These are phyloP conservation scores for Flueggea neowawraea DNA, from an alignment of 441 rosid genomes.

Conservation along the genomic window DNA sequence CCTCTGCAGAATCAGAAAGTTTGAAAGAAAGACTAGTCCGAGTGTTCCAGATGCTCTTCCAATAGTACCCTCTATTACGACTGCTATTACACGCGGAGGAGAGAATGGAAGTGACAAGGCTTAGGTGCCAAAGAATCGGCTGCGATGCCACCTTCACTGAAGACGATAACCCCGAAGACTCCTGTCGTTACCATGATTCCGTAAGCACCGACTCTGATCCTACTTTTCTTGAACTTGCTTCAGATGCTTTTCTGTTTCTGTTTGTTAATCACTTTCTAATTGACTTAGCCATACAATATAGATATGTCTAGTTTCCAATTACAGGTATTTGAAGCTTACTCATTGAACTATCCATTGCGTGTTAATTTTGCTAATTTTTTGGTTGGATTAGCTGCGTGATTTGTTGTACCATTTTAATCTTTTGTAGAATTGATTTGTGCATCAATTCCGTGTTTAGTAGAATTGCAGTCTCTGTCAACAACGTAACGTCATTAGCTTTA, in stretches of 20 bases:
- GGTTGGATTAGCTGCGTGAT: not conserved
- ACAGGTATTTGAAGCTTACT: too few relatives aligned
- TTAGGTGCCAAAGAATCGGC: constrained; percentile 88
- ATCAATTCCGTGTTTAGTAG: too few relatives aligned
- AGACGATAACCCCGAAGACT: constrained; percentile 77
- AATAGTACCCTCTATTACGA: too few relatives aligned
- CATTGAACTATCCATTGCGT: not conserved
- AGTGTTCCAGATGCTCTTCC: too few relatives aligned
- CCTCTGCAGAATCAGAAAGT: too few relatives aligned
- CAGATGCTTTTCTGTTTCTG: too few relatives aligned
- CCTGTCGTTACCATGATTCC: constrained; percentile 75
- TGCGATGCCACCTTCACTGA: constrained; percentile 81
- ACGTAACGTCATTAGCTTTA: too few relatives aligned
- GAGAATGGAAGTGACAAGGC: constrained; percentile 22
- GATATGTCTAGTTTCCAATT: not conserved
- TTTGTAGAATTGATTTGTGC: too few relatives aligned
- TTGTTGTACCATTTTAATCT: too few relatives aligned
- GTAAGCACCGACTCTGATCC: constrained; percentile 23
- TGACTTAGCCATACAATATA: not conserved
- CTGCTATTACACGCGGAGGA: too few relatives aligned
- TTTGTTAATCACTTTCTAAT: not conserved
- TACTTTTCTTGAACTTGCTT: not conserved
- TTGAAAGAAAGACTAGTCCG: too few relatives aligned
- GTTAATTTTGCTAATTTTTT: not conserved
- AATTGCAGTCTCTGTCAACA: too few relatives aligned